These are phyloP conservation scores for Phyllosticta citriasiana DNA, from an alignment of 2,329 filamentous ascomycete species.

Conservation along the genomic window DNA sequence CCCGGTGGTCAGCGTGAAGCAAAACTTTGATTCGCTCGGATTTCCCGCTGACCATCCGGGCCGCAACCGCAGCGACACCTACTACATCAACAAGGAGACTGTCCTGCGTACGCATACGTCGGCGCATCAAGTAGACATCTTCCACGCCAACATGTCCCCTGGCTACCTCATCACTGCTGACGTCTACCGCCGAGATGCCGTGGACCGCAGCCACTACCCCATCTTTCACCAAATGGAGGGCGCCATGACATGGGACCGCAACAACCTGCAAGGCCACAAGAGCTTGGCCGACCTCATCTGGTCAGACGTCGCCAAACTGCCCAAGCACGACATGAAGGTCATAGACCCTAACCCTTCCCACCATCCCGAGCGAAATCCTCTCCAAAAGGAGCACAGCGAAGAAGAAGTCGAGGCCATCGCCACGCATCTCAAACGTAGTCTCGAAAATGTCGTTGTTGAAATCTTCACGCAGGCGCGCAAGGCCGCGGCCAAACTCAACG, in stretches of 20 bases:
- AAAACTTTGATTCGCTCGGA: conserved; percentile 96
- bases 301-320: conserved; percentile 60
- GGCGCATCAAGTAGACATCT: conserved; percentile 78
- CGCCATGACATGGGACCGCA: conserved; percentile 76
- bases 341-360: conserved; percentile 75
- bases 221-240: conserved; percentile 99
- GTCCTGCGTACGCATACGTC: conserved; percentile 89
- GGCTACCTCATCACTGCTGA: conserved; percentile 91
- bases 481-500: conserved; percentile 41
- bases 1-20: conserved; percentile 70
- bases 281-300: conserved; percentile 46
- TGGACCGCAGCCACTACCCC: conserved; percentile 91
- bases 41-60: conserved; percentile 84
- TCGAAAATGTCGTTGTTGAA: conserved; percentile 83
- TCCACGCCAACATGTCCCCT: conserved; percentile 59
- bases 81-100: conserved; percentile 79
- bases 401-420: conserved; percentile 76
- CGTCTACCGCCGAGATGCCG: conserved; percentile 88
- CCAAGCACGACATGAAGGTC: conserved; percentile 63
- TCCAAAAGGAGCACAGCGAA: conserved; percentile 63
- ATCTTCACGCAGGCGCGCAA: conserved; percentile 71
- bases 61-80: conserved; percentile 80
- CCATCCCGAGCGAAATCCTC: conserved; percentile 69
- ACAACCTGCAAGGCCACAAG: conserved; percentile 37
- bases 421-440: conserved; percentile 74